Conservation (phyloP, 2,329 filamentous ascomycete genomes). For the Chalaropsis thielavioides region DNA sequence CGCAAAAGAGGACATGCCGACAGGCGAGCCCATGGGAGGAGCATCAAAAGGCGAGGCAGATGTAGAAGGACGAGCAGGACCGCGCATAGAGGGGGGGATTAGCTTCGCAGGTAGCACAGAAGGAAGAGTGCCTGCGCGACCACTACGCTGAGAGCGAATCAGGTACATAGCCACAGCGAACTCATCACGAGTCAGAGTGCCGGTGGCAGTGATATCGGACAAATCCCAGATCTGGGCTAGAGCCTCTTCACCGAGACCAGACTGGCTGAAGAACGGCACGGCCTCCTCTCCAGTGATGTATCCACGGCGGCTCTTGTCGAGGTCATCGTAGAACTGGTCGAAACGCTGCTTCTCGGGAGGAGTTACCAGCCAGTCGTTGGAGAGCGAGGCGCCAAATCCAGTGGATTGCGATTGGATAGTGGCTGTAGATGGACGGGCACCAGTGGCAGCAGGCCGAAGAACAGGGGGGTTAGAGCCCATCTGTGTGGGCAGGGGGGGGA, state of each 20-base stretch:
- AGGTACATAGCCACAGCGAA: slow-evolving; percentile 97
- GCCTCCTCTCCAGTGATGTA: slow-evolving; percentile 89
- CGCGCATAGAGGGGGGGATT: slow-evolving; percentile 74
- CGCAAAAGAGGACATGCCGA: slow-evolving; percentile 23
- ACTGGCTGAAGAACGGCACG: slow-evolving; percentile 86
- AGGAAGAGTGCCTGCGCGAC: slow-evolving; percentile 53
- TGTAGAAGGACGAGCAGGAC: slow-evolving; percentile 37
- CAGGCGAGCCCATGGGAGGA: slow-evolving; percentile 28
- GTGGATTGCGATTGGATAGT: slow-evolving; percentile 28
- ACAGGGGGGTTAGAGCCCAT: slow-evolving; percentile 54
- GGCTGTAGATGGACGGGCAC: slow-evolving; percentile 33
- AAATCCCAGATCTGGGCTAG: slow-evolving; percentile 96
- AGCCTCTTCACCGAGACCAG: slow-evolving; percentile 72
- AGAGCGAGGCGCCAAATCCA: slow-evolving; percentile 24
- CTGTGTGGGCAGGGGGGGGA: slow-evolving; percentile 52
- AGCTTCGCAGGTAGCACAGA: slow-evolving; percentile 64
- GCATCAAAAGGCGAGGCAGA: slow-evolving; percentile 38
- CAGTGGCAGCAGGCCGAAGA: slow-evolving; percentile 35
- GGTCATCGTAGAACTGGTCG: slow-evolving; percentile 67
- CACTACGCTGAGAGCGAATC: slow-evolving; percentile 75
- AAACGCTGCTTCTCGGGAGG: slow-evolving; percentile 76
- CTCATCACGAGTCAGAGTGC: slow-evolving; percentile 71
- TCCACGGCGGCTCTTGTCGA: slow-evolving; percentile 69
- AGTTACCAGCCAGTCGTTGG: slow-evolving; percentile 63
- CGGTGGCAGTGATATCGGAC: slow-evolving; percentile 82